Conservation (phyloP, 768 basidiomycete species). For the Scleroderma citrinum region DNA sequence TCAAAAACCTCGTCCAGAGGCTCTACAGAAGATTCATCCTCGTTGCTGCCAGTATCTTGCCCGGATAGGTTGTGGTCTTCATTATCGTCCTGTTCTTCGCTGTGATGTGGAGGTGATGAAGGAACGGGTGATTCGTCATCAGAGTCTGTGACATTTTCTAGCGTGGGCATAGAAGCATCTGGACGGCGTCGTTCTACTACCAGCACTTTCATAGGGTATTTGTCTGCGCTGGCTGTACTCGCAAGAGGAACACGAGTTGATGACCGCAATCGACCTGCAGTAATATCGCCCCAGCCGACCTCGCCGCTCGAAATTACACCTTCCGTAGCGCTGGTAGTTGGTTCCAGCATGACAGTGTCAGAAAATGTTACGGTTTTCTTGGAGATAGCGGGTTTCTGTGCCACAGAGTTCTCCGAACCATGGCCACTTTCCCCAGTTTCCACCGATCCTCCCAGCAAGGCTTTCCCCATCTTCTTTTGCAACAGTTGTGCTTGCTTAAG, state of each 20-base stretch:
- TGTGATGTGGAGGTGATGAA: constrained; percentile 19
- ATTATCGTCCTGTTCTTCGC: constrained; percentile 21
- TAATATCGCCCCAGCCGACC: constrained; percentile 50
- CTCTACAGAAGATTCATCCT: constrained; percentile 31
- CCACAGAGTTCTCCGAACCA: constrained; percentile 12
- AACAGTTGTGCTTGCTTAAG: constrained; percentile 40
- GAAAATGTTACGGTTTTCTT: constrained; percentile 68
- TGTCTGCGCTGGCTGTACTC: constrained; percentile 25
- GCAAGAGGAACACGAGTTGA: constrained; percentile 31
- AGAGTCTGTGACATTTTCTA: constrained; percentile 40
- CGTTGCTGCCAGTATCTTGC: constrained; percentile 17
- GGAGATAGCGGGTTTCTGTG: constrained; percentile 26
- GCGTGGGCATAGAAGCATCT: constrained; percentile 8
- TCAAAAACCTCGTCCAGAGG: constrained; percentile 47
- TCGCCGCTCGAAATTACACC: constrained; percentile 5
- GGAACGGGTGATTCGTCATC: constrained; percentile 60
- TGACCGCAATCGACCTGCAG: constrained; percentile 42
- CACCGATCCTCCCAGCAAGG: constrained; percentile 26
- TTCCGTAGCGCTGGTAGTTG: constrained; percentile 11
- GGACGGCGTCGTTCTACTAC: constrained; percentile 57
- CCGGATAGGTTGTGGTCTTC: constrained; percentile 14
- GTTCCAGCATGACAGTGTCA: constrained; percentile 27
- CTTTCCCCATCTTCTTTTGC: constrained; percentile 76
- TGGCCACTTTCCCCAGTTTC: constrained; percentile 36
- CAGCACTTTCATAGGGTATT: constrained; percentile 55